phyloP scores from a whole-genome alignment of 192 early-diverging fungal genomes.

The Umbelopsis sp. region DNA sequence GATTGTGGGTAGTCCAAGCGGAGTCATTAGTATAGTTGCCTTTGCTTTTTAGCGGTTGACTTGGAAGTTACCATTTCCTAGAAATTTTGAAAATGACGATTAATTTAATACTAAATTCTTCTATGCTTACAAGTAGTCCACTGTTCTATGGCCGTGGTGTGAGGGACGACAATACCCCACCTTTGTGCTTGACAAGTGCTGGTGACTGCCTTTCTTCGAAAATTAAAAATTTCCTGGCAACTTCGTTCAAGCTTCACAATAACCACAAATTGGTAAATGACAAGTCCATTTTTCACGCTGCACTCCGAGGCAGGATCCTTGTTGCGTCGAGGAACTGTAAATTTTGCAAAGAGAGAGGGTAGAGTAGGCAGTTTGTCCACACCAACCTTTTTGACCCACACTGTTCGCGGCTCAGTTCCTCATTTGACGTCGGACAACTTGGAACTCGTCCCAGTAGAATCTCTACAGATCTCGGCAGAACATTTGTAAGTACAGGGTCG shows the following conservation, averaged over 20 bases:
- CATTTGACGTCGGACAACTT: conserved; percentile 58
- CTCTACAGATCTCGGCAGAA: conserved; percentile 51
- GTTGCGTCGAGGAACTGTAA: conserved; percentile 29
- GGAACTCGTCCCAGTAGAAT: conserved; percentile 38
- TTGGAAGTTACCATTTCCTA: too few species aligned
- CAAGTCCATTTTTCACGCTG: conserved; percentile 9
- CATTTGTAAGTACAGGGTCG: conserved; percentile 40
- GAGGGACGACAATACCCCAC: too few species aligned
- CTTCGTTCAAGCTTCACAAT: not conserved
- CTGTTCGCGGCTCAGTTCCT: conserved; percentile 51
- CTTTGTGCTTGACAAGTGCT: too few species aligned
- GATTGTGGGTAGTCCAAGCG: too few species aligned
- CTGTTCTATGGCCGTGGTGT: too few species aligned
- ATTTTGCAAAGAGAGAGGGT: conserved; percentile 25
- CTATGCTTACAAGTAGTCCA: too few species aligned
- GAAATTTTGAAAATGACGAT: too few species aligned
- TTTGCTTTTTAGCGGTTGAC: too few species aligned
- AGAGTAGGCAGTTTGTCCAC: conserved; percentile 33
- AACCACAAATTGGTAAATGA: not conserved
- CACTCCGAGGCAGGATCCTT: conserved; percentile 1
- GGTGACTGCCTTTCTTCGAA: not conserved
- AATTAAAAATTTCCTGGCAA: not conserved
- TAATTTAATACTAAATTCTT: too few species aligned
- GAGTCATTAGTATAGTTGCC: too few species aligned
- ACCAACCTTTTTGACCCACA: conserved; percentile 57